These are phyloP conservation scores for Parietichytrium sp. DNA, from an alignment of 108 stramenopile species.

Conservation along the genomic window DNA sequence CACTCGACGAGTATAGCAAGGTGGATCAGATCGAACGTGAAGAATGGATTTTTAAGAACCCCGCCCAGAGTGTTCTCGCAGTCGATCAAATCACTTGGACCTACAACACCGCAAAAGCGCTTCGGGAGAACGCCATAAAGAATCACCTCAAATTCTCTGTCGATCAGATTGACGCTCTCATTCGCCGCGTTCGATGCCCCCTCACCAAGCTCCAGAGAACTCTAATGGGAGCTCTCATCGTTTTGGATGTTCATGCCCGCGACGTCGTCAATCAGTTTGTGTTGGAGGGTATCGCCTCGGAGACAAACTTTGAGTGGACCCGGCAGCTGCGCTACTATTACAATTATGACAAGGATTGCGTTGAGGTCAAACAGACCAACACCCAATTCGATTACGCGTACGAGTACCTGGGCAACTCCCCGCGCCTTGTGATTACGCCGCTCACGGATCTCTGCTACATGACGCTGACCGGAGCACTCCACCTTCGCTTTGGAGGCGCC, in stretches of 20 bases:
- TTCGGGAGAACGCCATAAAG: slow-evolving; percentile 22
- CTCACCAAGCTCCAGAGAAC: slow-evolving; percentile 58
- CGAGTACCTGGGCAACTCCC: slow-evolving; percentile 64
- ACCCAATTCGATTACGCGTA: slow-evolving; percentile 60
- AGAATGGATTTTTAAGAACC: slow-evolving; percentile 56
- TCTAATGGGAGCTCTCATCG: slow-evolving; percentile 62
- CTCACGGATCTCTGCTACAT: slow-evolving; percentile 69
- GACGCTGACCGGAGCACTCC: slow-evolving; percentile 65
- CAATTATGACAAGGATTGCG: slow-evolving; percentile 54
- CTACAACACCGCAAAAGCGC: slow-evolving; percentile 44
- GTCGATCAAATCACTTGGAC: slow-evolving; percentile 64
- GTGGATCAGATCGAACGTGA: slow-evolving; percentile 45
- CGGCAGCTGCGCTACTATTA: slow-evolving; percentile 65
- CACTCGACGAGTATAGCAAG: slow-evolving; percentile 51
- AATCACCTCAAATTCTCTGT: slow-evolving; percentile 50
- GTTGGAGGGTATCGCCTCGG: slow-evolving; percentile 41
- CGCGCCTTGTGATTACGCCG: slow-evolving; percentile 66
- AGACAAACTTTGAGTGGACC: slow-evolving; percentile 64
- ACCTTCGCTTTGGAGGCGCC: slow-evolving; percentile 63
- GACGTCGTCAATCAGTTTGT: slow-evolving; percentile 57
- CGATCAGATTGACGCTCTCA: slow-evolving; percentile 63
- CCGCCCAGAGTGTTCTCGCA: slow-evolving; percentile 59
- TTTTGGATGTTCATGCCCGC: slow-evolving; percentile 64
- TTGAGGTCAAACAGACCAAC: slow-evolving; percentile 64
- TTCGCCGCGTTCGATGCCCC: slow-evolving; percentile 55